Conservation (phyloP, 176 grass and related monocot genomes). For the Oryza meridionalis region DNA sequence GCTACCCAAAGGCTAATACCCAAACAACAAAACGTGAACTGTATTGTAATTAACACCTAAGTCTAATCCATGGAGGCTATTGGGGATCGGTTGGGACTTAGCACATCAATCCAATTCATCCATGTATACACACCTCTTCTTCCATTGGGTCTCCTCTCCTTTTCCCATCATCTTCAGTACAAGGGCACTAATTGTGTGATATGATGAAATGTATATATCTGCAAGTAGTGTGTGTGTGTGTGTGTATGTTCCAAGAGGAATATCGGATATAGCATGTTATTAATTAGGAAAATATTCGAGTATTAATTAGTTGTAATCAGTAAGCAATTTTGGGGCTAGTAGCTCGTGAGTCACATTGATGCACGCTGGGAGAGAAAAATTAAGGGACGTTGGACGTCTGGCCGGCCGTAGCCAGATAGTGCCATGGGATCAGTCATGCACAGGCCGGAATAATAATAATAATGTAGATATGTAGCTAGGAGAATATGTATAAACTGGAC, state of each 20-base stretch:
- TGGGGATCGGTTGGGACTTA: slow-evolving; percentile 34
- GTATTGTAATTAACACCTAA: neutral
- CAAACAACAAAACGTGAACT: slow-evolving; percentile 50
- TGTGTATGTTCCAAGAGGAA: neutral
- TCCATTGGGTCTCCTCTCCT: neutral
- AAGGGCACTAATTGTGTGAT: neutral
- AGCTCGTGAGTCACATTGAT: slow-evolving; percentile 50
- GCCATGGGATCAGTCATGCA: slow-evolving; percentile 25
- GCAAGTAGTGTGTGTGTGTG: too few species aligned
- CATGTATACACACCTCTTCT: neutral
- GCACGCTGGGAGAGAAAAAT: slow-evolving; percentile 21
- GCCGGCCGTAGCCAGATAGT: slow-evolving; percentile 34
- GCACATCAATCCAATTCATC: slow-evolving; percentile 40
- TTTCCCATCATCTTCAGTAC: neutral
- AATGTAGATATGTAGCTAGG: neutral
- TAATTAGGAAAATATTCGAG: neutral
- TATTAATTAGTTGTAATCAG: neutral
- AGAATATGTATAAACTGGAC: neutral
- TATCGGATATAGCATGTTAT: neutral
- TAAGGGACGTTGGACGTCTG: slow-evolving; percentile 21
- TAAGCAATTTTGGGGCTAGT: neutral
- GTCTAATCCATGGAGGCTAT: neutral
- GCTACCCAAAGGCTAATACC: slow-evolving; percentile 4
- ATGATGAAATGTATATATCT: neutral
- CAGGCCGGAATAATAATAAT: slow-evolving; percentile 24